These are phyloP conservation scores for Beta vulgaris DNA, from an alignment of 148 eudicot genomes.

Conservation along the genomic window DNA sequence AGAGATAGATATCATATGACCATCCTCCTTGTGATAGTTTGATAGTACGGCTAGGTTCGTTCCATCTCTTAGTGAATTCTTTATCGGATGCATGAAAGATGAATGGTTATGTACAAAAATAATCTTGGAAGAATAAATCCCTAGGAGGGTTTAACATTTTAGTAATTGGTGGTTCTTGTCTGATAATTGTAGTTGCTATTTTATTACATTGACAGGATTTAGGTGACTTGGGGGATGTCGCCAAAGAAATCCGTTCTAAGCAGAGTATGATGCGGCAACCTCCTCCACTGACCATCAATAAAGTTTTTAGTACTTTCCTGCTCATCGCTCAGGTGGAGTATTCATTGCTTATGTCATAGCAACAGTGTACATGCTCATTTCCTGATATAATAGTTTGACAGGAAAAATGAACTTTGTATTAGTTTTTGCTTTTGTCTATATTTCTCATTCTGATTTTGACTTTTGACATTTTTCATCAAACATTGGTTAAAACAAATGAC, in stretches of 20 bases:
- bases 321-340: constrained; percentile 66
- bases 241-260: constrained; percentile 74
- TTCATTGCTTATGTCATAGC: not conserved
- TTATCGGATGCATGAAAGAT: not conserved
- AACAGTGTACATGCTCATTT: not conserved
- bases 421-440: not conserved
- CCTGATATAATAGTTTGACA: not conserved
- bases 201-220: constrained; percentile 43
- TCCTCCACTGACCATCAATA: constrained; percentile 62
- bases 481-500: not conserved
- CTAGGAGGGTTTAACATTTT: not conserved
- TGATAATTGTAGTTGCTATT: not conserved
- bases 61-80: not conserved
- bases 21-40: not conserved
- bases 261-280: constrained; percentile 83
- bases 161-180: constrained; percentile 4
- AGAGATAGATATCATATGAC: not conserved
- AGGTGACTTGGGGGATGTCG: constrained; percentile 94
- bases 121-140: not conserved
- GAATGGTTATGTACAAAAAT: not conserved
- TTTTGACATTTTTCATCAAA: not conserved
- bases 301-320: constrained; percentile 73
- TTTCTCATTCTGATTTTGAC: not conserved
- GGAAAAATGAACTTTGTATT: not conserved
- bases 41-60: not conserved